These are phyloP conservation scores for Cephaloascus albidus DNA, from an alignment of 805 yeast species.

Conservation along the genomic window DNA sequence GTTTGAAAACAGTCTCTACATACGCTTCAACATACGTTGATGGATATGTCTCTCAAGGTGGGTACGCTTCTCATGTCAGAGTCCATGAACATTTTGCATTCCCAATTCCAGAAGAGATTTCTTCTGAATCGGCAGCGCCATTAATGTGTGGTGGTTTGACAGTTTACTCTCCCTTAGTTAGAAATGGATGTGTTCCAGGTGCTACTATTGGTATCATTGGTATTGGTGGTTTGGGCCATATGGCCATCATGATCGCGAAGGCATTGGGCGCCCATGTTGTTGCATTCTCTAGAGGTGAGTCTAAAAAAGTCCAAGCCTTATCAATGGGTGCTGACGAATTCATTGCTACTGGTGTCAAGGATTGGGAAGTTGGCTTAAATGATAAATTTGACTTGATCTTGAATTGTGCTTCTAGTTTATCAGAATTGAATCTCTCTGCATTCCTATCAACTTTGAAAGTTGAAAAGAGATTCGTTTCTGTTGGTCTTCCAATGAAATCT, in stretches of 20 bases:
- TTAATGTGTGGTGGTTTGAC: slow-evolving; percentile 51
- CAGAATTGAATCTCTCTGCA: slow-evolving; percentile 14
- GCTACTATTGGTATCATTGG: slow-evolving; percentile 45
- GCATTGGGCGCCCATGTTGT: slow-evolving; percentile 54
- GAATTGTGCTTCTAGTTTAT: slow-evolving; percentile 35
- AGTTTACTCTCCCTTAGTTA: slow-evolving; percentile 38
- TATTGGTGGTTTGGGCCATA: slow-evolving; percentile 50
- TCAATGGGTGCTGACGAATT: slow-evolving; percentile 44
- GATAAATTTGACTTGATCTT: slow-evolving; percentile 36
- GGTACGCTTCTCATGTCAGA: slow-evolving; percentile 40
- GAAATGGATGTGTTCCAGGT: slow-evolving; percentile 37
- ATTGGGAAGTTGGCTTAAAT: slow-evolving; percentile 23
- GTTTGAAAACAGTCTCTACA: slow-evolving; percentile 35
- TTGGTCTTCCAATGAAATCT: slow-evolving; percentile 21
- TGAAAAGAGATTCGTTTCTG: slow-evolving; percentile 24
- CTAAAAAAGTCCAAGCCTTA: slow-evolving; percentile 40
- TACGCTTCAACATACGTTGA: slow-evolving; percentile 24
- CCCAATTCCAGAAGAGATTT: slow-evolving; percentile 36
- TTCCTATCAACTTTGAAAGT: slow-evolving; percentile 14
- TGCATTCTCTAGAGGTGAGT: slow-evolving; percentile 41
- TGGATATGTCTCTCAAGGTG: slow-evolving; percentile 31
- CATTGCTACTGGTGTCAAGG: slow-evolving; percentile 42
- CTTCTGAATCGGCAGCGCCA: slow-evolving; percentile 36
- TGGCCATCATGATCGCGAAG: slow-evolving; percentile 46
- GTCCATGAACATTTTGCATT: slow-evolving; percentile 35